Conservation (phyloP, 2,329 filamentous ascomycete species). For the Colletotrichum australisinense region DNA sequence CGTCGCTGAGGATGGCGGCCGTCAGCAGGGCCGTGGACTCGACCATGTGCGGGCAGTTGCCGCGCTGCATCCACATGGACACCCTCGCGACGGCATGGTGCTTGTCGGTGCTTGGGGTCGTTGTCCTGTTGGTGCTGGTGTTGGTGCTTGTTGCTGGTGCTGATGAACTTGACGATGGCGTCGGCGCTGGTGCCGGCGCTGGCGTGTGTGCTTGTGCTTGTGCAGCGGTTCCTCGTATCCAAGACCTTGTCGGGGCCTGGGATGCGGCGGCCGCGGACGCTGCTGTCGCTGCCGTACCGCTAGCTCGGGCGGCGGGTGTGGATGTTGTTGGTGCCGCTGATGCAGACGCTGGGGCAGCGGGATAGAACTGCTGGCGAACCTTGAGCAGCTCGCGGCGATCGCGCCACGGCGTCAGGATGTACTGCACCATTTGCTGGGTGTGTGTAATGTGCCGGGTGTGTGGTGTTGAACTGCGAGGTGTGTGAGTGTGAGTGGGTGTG, state of each 20-base stretch:
- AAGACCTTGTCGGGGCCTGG: slow-evolving; percentile 1
- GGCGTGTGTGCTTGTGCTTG: slow-evolving; percentile 6
- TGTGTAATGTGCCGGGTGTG: neutral
- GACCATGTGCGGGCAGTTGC: slow-evolving; percentile 81
- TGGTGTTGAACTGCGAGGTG: neutral
- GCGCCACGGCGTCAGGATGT: slow-evolving; percentile 81
- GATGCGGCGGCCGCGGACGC: neutral
- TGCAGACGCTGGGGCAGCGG: slow-evolving; percentile 39
- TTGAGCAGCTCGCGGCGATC: slow-evolving; percentile 72
- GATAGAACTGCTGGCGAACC: slow-evolving; percentile 75
- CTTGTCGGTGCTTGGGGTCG: slow-evolving; percentile 45
- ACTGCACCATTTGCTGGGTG: slow-evolving; percentile 68
- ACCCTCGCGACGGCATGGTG: slow-evolving; percentile 67
- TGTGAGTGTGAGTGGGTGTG: neutral
- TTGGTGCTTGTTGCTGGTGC: slow-evolving; percentile 22
- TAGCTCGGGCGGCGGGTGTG: neutral
- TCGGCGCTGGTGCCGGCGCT: no score
- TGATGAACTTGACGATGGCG: neutral
- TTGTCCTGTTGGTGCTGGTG: neutral
- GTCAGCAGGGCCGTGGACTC: slow-evolving; percentile 82
- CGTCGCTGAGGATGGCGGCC: slow-evolving; percentile 76
- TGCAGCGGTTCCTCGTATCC: slow-evolving; percentile 17
- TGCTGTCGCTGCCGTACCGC: neutral
- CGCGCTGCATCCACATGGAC: slow-evolving; percentile 77
- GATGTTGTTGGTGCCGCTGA: slow-evolving; percentile 19